Conservation (phyloP, 176 grass and related monocot species). For the Aegilops bicornis region DNA sequence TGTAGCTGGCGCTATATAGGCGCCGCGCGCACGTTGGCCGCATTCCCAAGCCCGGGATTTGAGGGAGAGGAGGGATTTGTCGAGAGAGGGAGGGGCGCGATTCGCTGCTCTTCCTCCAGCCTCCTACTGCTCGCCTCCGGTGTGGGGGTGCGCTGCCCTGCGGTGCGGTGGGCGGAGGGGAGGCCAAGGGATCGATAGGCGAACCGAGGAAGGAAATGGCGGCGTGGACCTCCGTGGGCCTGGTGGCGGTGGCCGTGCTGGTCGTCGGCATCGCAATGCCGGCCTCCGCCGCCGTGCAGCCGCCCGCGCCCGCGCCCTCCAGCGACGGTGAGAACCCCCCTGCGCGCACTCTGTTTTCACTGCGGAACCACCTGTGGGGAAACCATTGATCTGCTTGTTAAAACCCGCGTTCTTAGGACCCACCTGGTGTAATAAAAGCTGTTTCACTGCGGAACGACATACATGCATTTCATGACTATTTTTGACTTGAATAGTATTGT, state of each 20-base stretch:
- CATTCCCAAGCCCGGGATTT: slow-evolving; percentile 10
- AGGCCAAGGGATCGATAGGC: not conserved
- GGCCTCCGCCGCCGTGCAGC: slow-evolving; percentile 15
- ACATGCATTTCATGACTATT: not conserved
- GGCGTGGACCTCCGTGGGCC: slow-evolving; percentile 16
- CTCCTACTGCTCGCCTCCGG: not conserved
- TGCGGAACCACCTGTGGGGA: not conserved
- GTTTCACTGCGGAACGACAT: not conserved
- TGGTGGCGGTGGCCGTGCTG: slow-evolving; percentile 19
- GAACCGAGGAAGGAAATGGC: not conserved
- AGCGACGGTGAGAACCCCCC: slow-evolving; percentile 26
- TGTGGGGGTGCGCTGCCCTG: not conserved
- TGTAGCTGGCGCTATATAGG: not conserved
- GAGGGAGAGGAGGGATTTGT: not conserved
- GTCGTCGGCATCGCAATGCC: slow-evolving; percentile 39
- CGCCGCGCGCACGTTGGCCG: slow-evolving; percentile 20
- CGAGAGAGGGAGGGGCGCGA: not conserved
- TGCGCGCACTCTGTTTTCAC: not conserved
- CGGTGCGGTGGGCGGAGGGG: not conserved
- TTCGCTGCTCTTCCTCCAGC: not conserved
- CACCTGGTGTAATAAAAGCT: not conserved
- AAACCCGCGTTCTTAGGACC: not conserved
- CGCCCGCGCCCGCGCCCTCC: slow-evolving; percentile 19
- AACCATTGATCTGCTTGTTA: not conserved
- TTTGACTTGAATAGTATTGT: not conserved